Evolutionary conservation across 352 stramenopile genomes (phyloP), one percentile per base, ranked within the genome.

Genomic region (Pythium myriotylum): DNA sequence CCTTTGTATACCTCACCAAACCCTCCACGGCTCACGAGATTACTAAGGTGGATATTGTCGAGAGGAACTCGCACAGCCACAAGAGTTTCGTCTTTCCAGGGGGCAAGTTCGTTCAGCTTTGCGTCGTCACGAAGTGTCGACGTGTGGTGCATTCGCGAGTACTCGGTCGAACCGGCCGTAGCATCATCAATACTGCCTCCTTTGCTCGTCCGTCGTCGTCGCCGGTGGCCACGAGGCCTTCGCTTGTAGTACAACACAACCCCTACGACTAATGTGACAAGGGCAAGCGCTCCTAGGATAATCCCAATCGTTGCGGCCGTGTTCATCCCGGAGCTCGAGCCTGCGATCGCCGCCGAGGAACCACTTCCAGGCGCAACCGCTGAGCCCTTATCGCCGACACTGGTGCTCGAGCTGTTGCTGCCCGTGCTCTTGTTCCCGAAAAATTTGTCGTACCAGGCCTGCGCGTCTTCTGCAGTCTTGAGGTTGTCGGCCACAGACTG

Each of bases 11-110:
- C 58, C 33, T 59, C 49, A 7, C 58, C 58, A 14, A 58, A 65
- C 20, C 32, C 55, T 35, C 49, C 32, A 12, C 47, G 40, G 47
- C 46, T 57, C 24, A 57, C 41, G 7, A 64, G 37, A n/a, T n/a
- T n/a, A n/a, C n/a, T n/a, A n/a, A n/a, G n/a, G n/a, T n/a, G n/a
- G 48, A 65, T 65, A 13, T 47, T 51, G 20, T 65, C 57, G 57
- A 65, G 47, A 2, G 57, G 57, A n/a, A 65, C 20, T 1, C 57
- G 40, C 29, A 41, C 49, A 5, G 57, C 57, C 0, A 65, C 24
- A 20, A 65, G 41, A 24, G 29, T 27, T 6, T 39, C 23, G 29
- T 65, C 57, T 0, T 65, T 48, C 33, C 54, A 43, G n/a, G 1
- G 20, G 33, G 16, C 43, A 23, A 19, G 33, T 7, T 35, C 29